These are phyloP conservation scores for Serendipita vermifera DNA, from an alignment of 768 basidiomycete species.

Conservation along the genomic window DNA sequence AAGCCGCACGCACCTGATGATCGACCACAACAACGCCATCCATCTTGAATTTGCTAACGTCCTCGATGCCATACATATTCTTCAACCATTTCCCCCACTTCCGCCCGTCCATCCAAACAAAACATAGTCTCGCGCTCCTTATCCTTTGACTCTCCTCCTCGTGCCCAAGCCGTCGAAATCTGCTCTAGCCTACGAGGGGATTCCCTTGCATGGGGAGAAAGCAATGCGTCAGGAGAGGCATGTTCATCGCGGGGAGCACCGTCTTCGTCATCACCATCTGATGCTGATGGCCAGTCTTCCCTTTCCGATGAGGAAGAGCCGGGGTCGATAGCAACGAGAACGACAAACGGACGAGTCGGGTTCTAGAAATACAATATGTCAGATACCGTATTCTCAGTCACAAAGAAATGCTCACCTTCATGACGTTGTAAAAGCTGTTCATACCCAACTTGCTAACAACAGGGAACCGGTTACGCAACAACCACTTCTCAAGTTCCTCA, in stretches of 20 bases:
- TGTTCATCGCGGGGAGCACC: slow-evolving; percentile 41
- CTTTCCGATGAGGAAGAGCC: too few species aligned
- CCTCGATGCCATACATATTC: slow-evolving; percentile 69
- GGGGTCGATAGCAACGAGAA: slow-evolving; percentile 40
- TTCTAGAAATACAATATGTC: background rate
- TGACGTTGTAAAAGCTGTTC: slow-evolving; percentile 70
- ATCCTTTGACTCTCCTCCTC: slow-evolving; percentile 23
- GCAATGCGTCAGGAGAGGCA: background rate
- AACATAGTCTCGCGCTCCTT: slow-evolving; percentile 51
- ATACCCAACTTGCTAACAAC: slow-evolving; percentile 59
- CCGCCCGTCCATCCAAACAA: slow-evolving; percentile 79
- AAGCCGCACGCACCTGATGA: slow-evolving; percentile 14
- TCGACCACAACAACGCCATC: slow-evolving; percentile 13
- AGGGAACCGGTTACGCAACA: slow-evolving; percentile 59
- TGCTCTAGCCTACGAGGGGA: slow-evolving; percentile 38
- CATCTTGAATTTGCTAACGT: slow-evolving; percentile 19
- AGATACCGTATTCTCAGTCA: too few species aligned
- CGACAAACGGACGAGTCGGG: slow-evolving; percentile 59
- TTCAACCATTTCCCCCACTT: slow-evolving; percentile 84
- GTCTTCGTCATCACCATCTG: slow-evolving; percentile 26
- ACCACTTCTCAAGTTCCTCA: slow-evolving; percentile 39
- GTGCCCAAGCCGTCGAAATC: background rate
- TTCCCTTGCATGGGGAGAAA: slow-evolving; percentile 20
- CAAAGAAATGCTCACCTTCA: slow-evolving; percentile 41
- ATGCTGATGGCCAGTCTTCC: slow-evolving; percentile 21